Evolutionary conservation across 106 monocot genomes (phyloP).

Genomic region (Chionographis japonica): DNA sequence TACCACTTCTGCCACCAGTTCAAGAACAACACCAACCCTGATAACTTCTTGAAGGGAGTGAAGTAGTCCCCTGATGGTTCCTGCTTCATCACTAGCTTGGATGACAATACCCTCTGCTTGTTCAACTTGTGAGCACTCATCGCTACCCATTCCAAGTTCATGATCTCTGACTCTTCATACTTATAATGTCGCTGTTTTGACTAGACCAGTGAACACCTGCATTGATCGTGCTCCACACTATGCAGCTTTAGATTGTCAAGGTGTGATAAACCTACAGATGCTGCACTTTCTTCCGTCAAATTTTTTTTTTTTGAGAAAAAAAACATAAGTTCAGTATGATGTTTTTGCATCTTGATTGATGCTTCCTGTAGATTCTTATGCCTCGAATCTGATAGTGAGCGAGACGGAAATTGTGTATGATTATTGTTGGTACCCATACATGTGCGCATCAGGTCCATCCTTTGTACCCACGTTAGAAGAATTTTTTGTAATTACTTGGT

Average conservation of each 20-base stretch:
- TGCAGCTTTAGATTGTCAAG: conserved; percentile 15
- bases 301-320: background rate
- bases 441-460: conserved; percentile 49
- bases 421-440: conserved; percentile 96
- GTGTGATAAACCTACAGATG: conserved; percentile 8
- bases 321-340: background rate
- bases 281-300: background rate
- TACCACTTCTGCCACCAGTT: conserved; percentile 77
- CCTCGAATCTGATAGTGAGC: conserved; percentile 42
- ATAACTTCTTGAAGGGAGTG: conserved; percentile 81
- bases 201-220: too few species aligned
- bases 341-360: background rate
- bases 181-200: background rate
- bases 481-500: too few species aligned
- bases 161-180: background rate
- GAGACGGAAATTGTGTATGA: conserved; percentile 88
- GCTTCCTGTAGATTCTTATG: conserved; percentile 52
- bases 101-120: conserved; percentile 71
- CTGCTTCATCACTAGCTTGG: conserved; percentile 73
- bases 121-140: conserved; percentile 43
- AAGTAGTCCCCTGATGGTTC: conserved; percentile 94
- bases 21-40: conserved; percentile 1
- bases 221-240: background rate
- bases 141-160: background rate
- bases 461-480: too few species aligned